Percentiles rank a stretch among this genome's conserved stretches.
Conservation (phyloP, 305 asterid species). For the Solanum chacoense region DNA sequence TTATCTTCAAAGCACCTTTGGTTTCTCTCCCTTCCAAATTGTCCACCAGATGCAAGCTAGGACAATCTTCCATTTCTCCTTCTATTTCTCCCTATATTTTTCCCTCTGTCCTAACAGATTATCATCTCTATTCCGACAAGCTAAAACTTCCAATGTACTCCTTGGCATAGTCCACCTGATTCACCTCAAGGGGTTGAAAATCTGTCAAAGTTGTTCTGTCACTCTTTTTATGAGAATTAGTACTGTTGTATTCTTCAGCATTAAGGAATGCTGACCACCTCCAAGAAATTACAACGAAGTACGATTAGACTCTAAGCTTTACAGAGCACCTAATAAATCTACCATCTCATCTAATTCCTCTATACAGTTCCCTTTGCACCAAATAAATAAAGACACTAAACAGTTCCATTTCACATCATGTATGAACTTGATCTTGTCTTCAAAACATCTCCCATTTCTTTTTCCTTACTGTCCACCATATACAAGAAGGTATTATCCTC, state of each 20-base stretch:
- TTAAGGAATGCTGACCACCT: neutral
- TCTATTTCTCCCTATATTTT: neutral
- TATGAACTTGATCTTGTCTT: neutral
- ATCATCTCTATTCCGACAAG: neutral
- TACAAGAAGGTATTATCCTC: neutral
- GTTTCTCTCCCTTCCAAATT: neutral
- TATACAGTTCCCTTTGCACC: neutral
- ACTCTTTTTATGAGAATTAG: neutral
- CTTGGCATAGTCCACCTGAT: neutral
- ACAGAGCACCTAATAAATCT: neutral
- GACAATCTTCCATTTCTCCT: neutral
- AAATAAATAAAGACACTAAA: neutral
- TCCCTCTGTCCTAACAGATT: neutral
- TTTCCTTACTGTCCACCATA: neutral
- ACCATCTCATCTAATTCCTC: neutral
- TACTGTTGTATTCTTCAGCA: neutral
- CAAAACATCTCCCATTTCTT: neutral
- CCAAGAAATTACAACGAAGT: neutral
- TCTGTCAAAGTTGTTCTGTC: neutral
- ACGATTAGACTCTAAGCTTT: neutral
- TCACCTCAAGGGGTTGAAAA: neutral
- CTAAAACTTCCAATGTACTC: neutral
- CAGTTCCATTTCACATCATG: neutral
- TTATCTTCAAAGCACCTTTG: neutral
- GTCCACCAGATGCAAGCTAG: neutral